A percentile compares a stretch with the other conserved stretches of the same genome.
Conservation (phyloP, 2,329 filamentous ascomycete genomes). For the Cadophora sp. region DNA sequence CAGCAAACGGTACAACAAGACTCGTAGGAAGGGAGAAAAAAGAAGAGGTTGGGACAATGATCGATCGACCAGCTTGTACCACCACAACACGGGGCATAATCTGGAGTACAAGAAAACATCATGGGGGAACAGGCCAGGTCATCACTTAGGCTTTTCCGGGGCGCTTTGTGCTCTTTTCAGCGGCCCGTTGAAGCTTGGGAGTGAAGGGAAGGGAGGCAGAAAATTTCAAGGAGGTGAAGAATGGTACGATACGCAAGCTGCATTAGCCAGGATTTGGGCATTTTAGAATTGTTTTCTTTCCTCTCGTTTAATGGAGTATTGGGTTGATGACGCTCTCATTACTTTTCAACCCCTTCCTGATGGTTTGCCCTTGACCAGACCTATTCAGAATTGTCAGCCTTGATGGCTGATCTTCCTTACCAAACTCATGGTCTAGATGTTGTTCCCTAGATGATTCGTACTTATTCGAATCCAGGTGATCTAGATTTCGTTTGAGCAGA, state of each 20-base stretch:
- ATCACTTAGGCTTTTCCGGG: constrained; percentile 1
- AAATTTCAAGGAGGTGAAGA: not conserved
- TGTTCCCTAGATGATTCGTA: not conserved
- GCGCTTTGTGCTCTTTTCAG: constrained; percentile 9
- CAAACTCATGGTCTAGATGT: not conserved
- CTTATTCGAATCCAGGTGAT: not conserved
- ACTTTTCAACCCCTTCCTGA: not conserved
- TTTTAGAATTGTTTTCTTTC: constrained; percentile 5
- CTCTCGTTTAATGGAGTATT: constrained; percentile 9
- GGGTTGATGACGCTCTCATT: not conserved
- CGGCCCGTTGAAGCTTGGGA: not conserved
- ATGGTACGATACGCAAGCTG: constrained; percentile 18
- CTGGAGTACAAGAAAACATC: constrained; percentile 18
- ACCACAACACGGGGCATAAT: constrained; percentile 1
- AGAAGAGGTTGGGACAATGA: not conserved
- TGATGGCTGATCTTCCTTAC: not conserved
- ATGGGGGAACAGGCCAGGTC: not conserved
- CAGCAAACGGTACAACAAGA: constrained; percentile 47
- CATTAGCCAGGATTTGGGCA: constrained; percentile 15
- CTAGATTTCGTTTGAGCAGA: no score
- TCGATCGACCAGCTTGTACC: constrained; percentile 18
- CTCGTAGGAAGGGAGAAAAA: not conserved
- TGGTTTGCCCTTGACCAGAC: not conserved
- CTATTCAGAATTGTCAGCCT: no score
- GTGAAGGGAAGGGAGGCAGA: not conserved